Conservation (phyloP, 2,329 filamentous ascomycete species). For the Botryotinia convoluta region DNA sequence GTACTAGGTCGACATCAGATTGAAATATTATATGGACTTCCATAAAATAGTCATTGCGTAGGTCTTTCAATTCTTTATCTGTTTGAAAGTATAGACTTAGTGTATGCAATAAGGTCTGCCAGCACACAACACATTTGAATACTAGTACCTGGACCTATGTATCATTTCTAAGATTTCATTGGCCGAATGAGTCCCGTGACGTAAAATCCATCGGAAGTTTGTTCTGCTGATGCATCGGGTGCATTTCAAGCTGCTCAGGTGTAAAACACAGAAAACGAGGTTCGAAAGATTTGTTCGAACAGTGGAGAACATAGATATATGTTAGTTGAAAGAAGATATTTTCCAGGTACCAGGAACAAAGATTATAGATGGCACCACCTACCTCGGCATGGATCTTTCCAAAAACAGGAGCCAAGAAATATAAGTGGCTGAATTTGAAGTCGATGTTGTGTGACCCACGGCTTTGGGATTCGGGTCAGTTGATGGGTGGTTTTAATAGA, state of each 20-base stretch:
- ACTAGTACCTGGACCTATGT: background rate
- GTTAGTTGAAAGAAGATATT: background rate
- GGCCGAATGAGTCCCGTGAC: background rate
- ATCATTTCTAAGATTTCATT: background rate
- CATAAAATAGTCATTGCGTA: background rate
- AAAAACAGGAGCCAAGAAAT: background rate
- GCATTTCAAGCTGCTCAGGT: background rate
- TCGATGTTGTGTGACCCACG: constrained; percentile 3
- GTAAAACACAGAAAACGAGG: background rate
- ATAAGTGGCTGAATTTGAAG: background rate
- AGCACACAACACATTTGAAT: background rate
- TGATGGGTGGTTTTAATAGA: background rate
- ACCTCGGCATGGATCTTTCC: background rate
- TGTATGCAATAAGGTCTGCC: background rate
- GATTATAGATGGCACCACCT: background rate
- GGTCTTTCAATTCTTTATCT: background rate
- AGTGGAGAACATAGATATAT: background rate
- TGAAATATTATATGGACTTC: background rate
- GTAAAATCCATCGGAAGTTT: background rate
- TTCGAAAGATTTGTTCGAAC: background rate
- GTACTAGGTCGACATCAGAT: background rate
- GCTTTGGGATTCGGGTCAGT: constrained; percentile 8
- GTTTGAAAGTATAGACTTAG: background rate
- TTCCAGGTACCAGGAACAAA: constrained; percentile 21
- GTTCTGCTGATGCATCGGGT: background rate